Conservation (phyloP, 140 eudicot genomes). For the Flaveria floridana region DNA sequence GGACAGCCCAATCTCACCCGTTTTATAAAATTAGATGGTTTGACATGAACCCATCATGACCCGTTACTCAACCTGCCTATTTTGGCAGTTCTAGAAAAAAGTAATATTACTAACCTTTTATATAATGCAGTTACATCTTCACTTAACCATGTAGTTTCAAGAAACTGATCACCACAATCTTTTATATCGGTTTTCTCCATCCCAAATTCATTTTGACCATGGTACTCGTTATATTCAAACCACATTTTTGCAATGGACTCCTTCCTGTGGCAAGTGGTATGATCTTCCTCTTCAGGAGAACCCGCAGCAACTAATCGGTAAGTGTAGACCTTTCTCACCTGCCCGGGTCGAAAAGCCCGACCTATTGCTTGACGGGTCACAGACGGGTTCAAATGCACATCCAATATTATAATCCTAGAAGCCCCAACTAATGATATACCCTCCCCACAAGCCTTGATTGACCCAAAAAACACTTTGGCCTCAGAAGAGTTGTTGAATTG, state of each 20-base stretch:
- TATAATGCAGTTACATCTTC: constrained; percentile 52
- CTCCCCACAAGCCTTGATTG: constrained; percentile 91
- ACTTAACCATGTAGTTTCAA: constrained; percentile 52
- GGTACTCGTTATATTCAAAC: constrained; percentile 78
- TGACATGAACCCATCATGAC: background rate
- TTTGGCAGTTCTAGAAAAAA: background rate
- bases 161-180: constrained; percentile 64
- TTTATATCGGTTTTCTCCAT: constrained; percentile 56
- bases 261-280: constrained; percentile 66
- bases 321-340: constrained; percentile 63
- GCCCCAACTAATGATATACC: constrained; percentile 93
- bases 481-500: constrained; percentile 60
- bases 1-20: no score
- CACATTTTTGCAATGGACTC: constrained; percentile 81
- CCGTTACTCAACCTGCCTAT: background rate
- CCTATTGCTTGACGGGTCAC: constrained; percentile 94
- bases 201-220: constrained; percentile 52
- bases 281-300: constrained; percentile 87
- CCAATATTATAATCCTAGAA: constrained; percentile 69
- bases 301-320: constrained; percentile 68
- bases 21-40: background rate
- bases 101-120: constrained; percentile 50
- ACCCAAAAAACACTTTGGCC: constrained; percentile 82
- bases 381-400: constrained; percentile 84
- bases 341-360: constrained; percentile 95